Evolutionary conservation across 768 basidiomycete genomes (phyloP), one percentile per base, ranked within the genome.

Genomic region (Suillus alpinus): DNA sequence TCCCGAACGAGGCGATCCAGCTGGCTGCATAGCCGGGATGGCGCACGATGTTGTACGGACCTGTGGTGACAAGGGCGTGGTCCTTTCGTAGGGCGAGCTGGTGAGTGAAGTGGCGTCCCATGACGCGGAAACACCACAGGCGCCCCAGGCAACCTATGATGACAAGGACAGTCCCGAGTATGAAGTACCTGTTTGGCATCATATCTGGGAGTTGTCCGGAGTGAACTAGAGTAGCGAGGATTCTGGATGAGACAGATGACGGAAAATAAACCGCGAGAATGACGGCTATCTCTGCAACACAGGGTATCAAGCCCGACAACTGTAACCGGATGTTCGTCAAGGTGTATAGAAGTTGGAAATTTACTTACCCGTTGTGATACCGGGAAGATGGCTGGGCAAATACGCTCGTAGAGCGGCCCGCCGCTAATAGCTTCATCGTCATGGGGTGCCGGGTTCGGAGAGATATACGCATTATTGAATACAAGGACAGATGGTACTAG

Each of bases 71-170:
- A 5, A 78, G 70, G 12, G 51, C 20, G 53, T 77, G 77, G 2
- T 69, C 59, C 23, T 66, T 66, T 2, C 67, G 67, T 18, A 78
- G 59, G 20, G 69, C 66, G 1, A 76, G 73, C 4, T 76, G 65
- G 58, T 73, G 74, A 0, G 76, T 77, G 62, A 77, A 77, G 39
- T 75, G 66, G 2, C 61, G 61, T 2, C 76, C 76, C 36, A 77
- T 63, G 9, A 66, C 53, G 41, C 64, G 68, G 66, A 70, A 77
- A 60, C 75, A 77, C 72, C 72, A 71, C 8, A 75, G 44, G 18
- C 81, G 78, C 3, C 81, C 63, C 6, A 68, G 41, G 4, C 67
- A 57, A 4, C 78, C 80, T 40, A 65, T 55, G 6, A 70, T 23
- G 4, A 67, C 66, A 16, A 75, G 9, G 34, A 68, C 14, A 12